These are phyloP conservation scores for Lathyrus oleraceus DNA, from an alignment of 306 rosid genomes.

Conservation along the genomic window DNA sequence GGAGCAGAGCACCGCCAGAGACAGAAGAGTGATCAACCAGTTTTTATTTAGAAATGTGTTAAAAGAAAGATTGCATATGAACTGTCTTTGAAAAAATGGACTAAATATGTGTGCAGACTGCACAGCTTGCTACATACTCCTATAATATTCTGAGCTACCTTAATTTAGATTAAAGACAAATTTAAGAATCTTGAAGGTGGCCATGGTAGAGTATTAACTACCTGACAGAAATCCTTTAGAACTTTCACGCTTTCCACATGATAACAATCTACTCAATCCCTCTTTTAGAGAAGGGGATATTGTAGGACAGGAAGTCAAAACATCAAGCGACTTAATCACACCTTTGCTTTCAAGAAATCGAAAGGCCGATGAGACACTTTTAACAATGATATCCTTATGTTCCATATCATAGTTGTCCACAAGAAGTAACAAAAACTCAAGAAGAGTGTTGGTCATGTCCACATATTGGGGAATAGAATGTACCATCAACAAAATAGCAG, in stretches of 20 bases:
- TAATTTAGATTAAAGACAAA: slow-evolving; percentile 1
- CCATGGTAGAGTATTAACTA: slow-evolving; percentile 7
- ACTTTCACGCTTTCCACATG: slow-evolving; percentile 9
- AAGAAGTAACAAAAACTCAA: slow-evolving; percentile 71
- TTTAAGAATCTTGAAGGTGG: slow-evolving; percentile 2
- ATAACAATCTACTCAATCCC: slow-evolving; percentile 37
- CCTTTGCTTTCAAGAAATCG: slow-evolving; percentile 49
- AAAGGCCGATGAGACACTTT: slow-evolving; percentile 67
- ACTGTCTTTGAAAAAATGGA: too few relatives aligned
- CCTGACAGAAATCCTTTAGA: slow-evolving; percentile 10
- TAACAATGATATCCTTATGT: slow-evolving; percentile 45
- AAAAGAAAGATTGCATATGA: too few relatives aligned
- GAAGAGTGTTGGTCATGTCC: slow-evolving; percentile 59
- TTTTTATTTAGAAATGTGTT: too few relatives aligned
- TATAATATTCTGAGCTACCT: not conserved
- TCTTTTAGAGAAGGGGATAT: slow-evolving; percentile 49
- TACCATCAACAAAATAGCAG: slow-evolving; percentile 75
- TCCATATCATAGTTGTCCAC: slow-evolving; percentile 70
- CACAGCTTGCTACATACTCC: slow-evolving; percentile 13
- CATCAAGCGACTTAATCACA: slow-evolving; percentile 60
- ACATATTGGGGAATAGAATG: slow-evolving; percentile 62
- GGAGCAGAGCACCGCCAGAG: too few relatives aligned
- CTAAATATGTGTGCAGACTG: slow-evolving; percentile 14
- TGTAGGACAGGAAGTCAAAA: slow-evolving; percentile 53
- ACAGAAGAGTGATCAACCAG: too few relatives aligned